Evolutionary conservation across 306 rosid species (phyloP).

Genomic region (Trifolium repens): DNA sequence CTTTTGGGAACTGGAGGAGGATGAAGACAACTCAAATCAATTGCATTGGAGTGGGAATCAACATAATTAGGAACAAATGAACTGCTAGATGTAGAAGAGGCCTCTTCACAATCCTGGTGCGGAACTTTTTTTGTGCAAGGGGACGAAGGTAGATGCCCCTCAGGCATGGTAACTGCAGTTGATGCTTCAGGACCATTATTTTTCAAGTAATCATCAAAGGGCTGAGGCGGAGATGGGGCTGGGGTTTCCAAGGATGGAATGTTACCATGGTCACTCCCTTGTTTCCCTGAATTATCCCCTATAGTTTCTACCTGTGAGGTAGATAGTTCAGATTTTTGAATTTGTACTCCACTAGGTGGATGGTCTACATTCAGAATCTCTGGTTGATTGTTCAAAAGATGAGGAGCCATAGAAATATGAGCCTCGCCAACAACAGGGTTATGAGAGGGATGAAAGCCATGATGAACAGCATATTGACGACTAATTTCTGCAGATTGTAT

Average conservation of each 20-base stretch:
- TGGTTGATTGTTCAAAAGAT: conserved; percentile 47
- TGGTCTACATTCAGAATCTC: conserved; percentile 45
- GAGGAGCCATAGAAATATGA: conserved; percentile 44
- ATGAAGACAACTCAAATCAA: conserved; percentile 67
- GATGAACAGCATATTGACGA: conserved; percentile 48
- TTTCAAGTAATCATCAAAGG: conserved; percentile 37
- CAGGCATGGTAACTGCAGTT: conserved; percentile 42
- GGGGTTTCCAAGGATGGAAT: conserved; percentile 46
- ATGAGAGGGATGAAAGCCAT: conserved; percentile 49
- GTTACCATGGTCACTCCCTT: conserved; percentile 53
- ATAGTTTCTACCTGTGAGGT: conserved; percentile 44
- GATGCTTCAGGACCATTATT: conserved; percentile 49
- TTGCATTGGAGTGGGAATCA: conserved; percentile 56
- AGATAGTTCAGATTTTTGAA: conserved; percentile 52
- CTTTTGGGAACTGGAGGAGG: conserved; percentile 67
- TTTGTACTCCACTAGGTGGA: conserved; percentile 47
- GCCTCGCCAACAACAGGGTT: conserved; percentile 49
- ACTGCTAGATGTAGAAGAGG: conserved; percentile 54
- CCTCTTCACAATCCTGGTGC: conserved; percentile 57
- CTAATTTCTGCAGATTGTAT: conserved; percentile 50
- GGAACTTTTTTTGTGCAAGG: conserved; percentile 48
- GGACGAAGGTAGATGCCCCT: conserved; percentile 45
- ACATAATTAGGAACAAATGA: conserved; percentile 52
- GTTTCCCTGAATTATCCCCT: conserved; percentile 48
- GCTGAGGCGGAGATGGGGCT: conserved; percentile 45